A percentile compares a stretch with the other conserved stretches of the same genome.
Evolutionary conservation across 75 land plant genomes (phyloP).

Genomic region (Larix kaempferi): DNA sequence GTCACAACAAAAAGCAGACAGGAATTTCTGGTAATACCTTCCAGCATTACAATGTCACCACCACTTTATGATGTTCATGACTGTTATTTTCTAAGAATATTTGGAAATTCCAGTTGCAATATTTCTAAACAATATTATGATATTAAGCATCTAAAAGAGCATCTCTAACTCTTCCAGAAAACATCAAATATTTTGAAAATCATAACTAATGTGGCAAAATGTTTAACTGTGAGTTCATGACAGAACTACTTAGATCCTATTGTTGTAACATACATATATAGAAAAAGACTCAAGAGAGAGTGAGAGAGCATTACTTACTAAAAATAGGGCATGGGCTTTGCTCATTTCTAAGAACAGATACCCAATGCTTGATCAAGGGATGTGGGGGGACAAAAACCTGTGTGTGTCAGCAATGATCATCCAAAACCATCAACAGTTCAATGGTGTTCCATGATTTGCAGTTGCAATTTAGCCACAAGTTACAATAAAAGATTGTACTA

Average conservation of each 20-base stretch:
- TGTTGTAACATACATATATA: neutral
- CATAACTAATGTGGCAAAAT: neutral
- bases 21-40: neutral
- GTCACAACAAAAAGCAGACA: neutral
- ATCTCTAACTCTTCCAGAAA: neutral
- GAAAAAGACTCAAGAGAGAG: slow-evolving; percentile 2
- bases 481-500: neutral
- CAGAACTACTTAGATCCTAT: neutral
- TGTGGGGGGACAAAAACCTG: slow-evolving; percentile 97
- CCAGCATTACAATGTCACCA: neutral
- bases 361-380: slow-evolving; percentile 96
- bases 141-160: neutral
- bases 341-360: slow-evolving; percentile 88
- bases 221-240: too few relatives aligned
- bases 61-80: neutral
- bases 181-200: neutral
- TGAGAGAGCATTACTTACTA: slow-evolving; percentile 46
- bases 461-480: neutral
- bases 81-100: neutral
- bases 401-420: neutral
- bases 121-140: neutral
- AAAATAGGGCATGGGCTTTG: slow-evolving; percentile 82
- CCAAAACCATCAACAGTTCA: neutral
- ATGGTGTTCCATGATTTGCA: neutral
- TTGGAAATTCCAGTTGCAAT: neutral